Conservation (phyloP, 2,329 filamentous ascomycete species). For the Pseudogymnoascus sp. region DNA sequence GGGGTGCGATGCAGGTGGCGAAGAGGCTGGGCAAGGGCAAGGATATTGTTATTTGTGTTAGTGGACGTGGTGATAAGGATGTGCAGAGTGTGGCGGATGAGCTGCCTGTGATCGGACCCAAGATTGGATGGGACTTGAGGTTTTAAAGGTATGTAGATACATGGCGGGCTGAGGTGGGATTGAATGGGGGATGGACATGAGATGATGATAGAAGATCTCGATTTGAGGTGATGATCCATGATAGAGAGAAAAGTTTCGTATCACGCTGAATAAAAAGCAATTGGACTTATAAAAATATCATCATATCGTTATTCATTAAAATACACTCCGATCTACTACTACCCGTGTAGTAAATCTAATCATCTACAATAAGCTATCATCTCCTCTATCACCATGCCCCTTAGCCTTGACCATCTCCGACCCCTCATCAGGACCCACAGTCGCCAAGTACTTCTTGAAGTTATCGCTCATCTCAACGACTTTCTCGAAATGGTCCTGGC, state of each 20-base stretch:
- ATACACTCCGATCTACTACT: background rate
- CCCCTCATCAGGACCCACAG: conserved; percentile 11
- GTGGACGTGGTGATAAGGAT: conserved; percentile 93
- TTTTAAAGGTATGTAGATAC: conserved; percentile 36
- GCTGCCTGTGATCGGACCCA: conserved; percentile 75
- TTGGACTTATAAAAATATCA: background rate
- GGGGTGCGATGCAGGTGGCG: conserved; percentile 77
- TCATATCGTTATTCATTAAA: conserved; percentile 1
- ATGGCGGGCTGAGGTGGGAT: background rate
- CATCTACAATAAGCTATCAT: conserved; percentile 16
- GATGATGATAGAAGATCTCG: background rate
- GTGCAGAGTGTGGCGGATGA: conserved; percentile 97
- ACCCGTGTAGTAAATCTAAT: conserved; percentile 1
- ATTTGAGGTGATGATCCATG: background rate
- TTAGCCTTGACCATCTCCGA: conserved; percentile 1
- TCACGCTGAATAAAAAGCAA: conserved; percentile 2
- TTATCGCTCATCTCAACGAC: conserved; percentile 18
- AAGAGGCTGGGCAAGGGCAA: conserved; percentile 85
- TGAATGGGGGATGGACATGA: background rate
- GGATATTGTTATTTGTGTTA: conserved; percentile 89
- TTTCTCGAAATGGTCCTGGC: conserved; percentile 20
- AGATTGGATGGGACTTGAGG: conserved; percentile 68
- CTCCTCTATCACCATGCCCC: conserved; percentile 17
- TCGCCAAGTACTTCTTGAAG: conserved; percentile 19
- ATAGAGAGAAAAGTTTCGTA: conserved; percentile 3